Base-by-base conservation (phyloP, 1,284 basidiomycete genomes). In the Ustilago sp. region DNA sequence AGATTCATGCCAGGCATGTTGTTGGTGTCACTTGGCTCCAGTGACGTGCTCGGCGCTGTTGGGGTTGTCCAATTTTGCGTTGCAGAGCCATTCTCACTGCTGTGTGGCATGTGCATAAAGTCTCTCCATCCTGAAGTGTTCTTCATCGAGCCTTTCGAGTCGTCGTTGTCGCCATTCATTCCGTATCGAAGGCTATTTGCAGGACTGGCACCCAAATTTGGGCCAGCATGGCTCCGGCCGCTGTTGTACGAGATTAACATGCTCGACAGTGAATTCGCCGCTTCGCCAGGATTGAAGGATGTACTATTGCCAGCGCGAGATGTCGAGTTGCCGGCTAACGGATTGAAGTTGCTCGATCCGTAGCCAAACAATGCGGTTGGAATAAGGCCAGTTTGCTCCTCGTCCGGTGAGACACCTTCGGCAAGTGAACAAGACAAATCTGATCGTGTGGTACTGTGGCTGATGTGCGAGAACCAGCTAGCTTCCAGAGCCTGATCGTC, bases 341-440 rank as follows among this genome's bases (percentile, higher is more conserved):
- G 74, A 32, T 76, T 76, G 55, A 76, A 72, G 51, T 71, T 53
- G 56, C 38, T 71, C 19, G 74, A 76, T 12, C 68, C 74, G 36
- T 71, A 76, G 15, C 74, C 68, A 38, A 67, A 76, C 0, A 64
- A 68, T 13, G 64, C 68, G 8, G 63, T 59, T 11, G 67, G 68
- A 11, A 63, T 13, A 4, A 55, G 55, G 4, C 50, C 51, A 12
- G 19, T 17, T 8, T 43, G 65, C 35, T 68, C 64, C 5, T 55
- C 64, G 17, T 68, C 65, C 4, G 71, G 71, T 9, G 71, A 68
- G 0, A 65, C 64, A n/a, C 65, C 71, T 32, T 68, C 72, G 19
- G 52, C 51, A 6, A 68, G 6, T n/a, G 59, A 65, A 28, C 65
- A 68, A n/a, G 66, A 68, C 34, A 59, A 56, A 50, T 74, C 67